Evolutionary conservation across 768 basidiomycete genomes (phyloP).

Genomic region (Butyriboletus loyo): DNA sequence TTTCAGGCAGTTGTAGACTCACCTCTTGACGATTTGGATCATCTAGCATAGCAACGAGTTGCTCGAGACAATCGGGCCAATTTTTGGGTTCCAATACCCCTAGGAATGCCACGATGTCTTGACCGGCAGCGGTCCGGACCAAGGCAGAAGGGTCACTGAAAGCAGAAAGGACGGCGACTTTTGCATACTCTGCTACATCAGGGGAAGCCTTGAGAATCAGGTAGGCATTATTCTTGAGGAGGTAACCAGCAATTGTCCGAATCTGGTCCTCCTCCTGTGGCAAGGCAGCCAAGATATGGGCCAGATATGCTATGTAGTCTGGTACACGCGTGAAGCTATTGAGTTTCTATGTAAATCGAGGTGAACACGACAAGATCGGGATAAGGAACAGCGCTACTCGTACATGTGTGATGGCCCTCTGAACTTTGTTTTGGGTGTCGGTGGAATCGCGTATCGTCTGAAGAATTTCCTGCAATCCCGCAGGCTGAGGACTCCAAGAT

Average conservation of each 20-base stretch:
- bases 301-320: conserved; percentile 95
- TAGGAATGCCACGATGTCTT: conserved; percentile 88
- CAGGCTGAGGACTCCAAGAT: conserved; percentile 80
- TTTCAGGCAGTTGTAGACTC: conserved; percentile 26
- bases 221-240: conserved; percentile 93
- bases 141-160: conserved; percentile 80
- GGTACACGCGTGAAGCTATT: conserved; percentile 84
- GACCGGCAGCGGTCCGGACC: conserved; percentile 91
- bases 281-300: conserved; percentile 83
- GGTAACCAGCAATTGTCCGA: conserved; percentile 92
- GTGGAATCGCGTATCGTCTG: conserved; percentile 91
- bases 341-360: conserved; percentile 59
- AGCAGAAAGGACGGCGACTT: conserved; percentile 71
- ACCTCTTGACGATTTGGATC: conserved; percentile 87
- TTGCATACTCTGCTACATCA: conserved; percentile 70
- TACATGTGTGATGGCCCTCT: conserved; percentile 83
- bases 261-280: conserved; percentile 87
- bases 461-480: conserved; percentile 88
- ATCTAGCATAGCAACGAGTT: conserved; percentile 79
- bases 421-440: conserved; percentile 66
- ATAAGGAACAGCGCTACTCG: conserved; percentile 23
- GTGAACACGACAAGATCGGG: conserved; percentile 21
- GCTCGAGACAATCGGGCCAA: conserved; percentile 93
- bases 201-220: conserved; percentile 66
- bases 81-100: conserved; percentile 84